Evolutionary conservation across 495 filamentous ascomycete species (phyloP).

Genomic region (Neurospora intermedia): DNA sequence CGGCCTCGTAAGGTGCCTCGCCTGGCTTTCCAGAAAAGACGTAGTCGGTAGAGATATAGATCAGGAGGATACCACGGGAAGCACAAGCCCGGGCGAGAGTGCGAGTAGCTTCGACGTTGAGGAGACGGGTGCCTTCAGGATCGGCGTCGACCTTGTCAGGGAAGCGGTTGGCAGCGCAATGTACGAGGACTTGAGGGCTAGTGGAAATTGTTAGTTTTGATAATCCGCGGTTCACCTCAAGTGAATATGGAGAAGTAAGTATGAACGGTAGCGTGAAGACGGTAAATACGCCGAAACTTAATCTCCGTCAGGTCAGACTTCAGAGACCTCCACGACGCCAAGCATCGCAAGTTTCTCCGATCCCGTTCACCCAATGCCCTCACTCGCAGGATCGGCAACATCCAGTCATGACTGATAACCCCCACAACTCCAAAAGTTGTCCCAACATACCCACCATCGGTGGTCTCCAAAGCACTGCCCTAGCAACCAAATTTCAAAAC

Average conservation of each 20-base stretch:
- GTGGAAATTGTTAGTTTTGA: not conserved
- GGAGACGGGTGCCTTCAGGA: slow-evolving; percentile 58
- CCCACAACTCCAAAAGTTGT: not conserved
- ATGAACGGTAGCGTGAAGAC: not conserved
- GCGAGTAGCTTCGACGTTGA: slow-evolving; percentile 67
- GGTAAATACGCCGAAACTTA: not conserved
- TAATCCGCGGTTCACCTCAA: slow-evolving; percentile 24
- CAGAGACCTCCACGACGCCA: not conserved
- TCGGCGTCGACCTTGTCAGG: slow-evolving; percentile 76
- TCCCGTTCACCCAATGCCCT: not conserved
- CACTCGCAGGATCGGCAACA: not conserved
- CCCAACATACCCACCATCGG: not conserved
- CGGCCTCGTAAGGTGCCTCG: slow-evolving; percentile 73
- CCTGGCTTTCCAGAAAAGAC: slow-evolving; percentile 75
- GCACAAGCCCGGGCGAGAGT: slow-evolving; percentile 57
- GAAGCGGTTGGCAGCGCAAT: slow-evolving; percentile 74
- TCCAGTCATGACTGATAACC: not conserved
- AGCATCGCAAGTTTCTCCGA: not conserved
- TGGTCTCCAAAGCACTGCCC: not conserved
- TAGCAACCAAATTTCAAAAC: not conserved
- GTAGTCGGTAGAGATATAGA: slow-evolving; percentile 95
- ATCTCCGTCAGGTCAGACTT: no score
- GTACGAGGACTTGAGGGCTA: not conserved
- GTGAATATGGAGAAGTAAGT: not conserved
- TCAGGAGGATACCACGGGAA: slow-evolving; percentile 51